phyloP scores from a whole-genome alignment of 805 yeast genomes.

The Ogataea angusta region DNA sequence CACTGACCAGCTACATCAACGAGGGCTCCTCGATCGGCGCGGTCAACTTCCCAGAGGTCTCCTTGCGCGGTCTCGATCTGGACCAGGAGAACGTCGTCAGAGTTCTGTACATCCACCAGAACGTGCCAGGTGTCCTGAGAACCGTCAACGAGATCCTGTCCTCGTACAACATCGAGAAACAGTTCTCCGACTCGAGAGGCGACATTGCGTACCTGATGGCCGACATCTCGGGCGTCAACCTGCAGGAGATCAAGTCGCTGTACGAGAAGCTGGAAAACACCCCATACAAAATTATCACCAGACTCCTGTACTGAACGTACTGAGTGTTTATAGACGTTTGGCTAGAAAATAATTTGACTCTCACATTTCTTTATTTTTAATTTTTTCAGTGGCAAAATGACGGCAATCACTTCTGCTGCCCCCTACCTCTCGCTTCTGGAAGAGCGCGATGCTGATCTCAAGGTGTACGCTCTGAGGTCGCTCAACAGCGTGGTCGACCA shows the following conservation, averaged over 20 bases:
- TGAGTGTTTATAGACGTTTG: slow-evolving; percentile 18
- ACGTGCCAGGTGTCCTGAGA: slow-evolving; percentile 97
- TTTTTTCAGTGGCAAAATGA: slow-evolving; percentile 23
- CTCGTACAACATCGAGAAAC: slow-evolving; percentile 94
- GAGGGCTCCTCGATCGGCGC: slow-evolving; percentile 95
- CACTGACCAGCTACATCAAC: slow-evolving; percentile 86
- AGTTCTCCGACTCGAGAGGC: slow-evolving; percentile 95
- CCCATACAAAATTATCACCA: slow-evolving; percentile 85
- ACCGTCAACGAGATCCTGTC: slow-evolving; percentile 95
- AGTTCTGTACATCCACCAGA: slow-evolving; percentile 93
- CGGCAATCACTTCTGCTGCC: slow-evolving; percentile 68
- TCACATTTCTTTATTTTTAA: slow-evolving; percentile 2
- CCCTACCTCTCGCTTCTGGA: slow-evolving; percentile 86
- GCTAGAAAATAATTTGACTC: slow-evolving; percentile 1
- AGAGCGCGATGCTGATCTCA: slow-evolving; percentile 75
- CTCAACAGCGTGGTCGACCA: slow-evolving; percentile 82
- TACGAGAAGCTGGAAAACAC: slow-evolving; percentile 86
- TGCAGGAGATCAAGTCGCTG: slow-evolving; percentile 76
- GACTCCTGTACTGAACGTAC: slow-evolving; percentile 64
- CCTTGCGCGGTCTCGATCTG: slow-evolving; percentile 80
- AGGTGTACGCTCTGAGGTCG: slow-evolving; percentile 79
- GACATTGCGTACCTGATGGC: slow-evolving; percentile 98
- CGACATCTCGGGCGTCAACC: slow-evolving; percentile 83
- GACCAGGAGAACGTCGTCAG: slow-evolving; percentile 88
- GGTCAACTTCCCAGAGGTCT: slow-evolving; percentile 98